Percentiles rank a stretch among this genome's conserved stretches.
phyloP scores from a whole-genome alignment of 1,139 yeast genomes.

The Scheffersomyces illinoinensis region DNA sequence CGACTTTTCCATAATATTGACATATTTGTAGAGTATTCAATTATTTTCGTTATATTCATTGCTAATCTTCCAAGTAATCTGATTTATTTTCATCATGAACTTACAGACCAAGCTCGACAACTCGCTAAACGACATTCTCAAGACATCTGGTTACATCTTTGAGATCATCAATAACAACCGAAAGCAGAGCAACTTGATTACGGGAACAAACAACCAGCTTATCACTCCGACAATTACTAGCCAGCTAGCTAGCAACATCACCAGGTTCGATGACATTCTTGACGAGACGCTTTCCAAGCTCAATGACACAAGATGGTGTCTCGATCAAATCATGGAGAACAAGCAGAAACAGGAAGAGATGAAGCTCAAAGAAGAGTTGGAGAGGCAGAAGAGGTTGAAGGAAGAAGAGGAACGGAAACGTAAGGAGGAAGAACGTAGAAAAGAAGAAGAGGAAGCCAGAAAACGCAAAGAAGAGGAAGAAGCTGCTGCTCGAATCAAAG shows the following conservation, averaged over 20 bases:
- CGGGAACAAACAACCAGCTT: conserved; percentile 46
- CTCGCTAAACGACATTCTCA: conserved; percentile 43
- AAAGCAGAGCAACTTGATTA: conserved; percentile 42
- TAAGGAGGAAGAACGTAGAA: conserved; percentile 13
- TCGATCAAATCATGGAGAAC: conserved; percentile 45
- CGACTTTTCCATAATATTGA: neutral
- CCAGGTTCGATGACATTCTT: conserved; percentile 42
- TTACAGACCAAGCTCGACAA: conserved; percentile 42
- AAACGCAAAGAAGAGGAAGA: conserved; percentile 6
- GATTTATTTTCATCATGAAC: conserved; percentile 24
- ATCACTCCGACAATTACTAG: conserved; percentile 42
- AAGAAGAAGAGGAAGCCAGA: conserved; percentile 12
- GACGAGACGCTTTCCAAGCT: conserved; percentile 47
- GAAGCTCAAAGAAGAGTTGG: conserved; percentile 40
- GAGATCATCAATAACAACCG: conserved; percentile 46
- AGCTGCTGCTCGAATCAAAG: conserved; percentile 3
- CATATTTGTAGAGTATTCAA: neutral
- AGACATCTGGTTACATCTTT: conserved; percentile 46
- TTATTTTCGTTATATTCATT: neutral
- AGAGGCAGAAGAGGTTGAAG: conserved; percentile 26
- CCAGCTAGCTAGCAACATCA: conserved; percentile 38
- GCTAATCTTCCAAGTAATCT: neutral
- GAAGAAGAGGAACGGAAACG: conserved; percentile 21
- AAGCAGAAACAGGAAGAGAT: conserved; percentile 45
- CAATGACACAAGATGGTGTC: conserved; percentile 49